Conservation (phyloP, 129 eudicot genomes). For the Lactuca saligna region DNA sequence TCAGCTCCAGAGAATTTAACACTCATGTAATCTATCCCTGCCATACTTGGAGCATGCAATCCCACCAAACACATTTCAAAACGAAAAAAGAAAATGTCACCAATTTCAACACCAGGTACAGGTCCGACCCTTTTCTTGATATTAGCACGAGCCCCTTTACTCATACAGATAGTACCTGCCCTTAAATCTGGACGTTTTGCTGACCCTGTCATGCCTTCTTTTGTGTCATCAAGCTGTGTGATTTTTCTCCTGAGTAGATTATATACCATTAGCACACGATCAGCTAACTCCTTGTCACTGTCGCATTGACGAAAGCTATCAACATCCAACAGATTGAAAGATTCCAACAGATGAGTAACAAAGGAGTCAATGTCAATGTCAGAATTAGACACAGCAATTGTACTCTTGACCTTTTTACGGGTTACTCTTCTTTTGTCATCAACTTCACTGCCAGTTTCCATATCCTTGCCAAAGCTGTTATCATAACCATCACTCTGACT, state of each 20-base stretch:
- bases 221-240: slow-evolving; percentile 54
- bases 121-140: slow-evolving; percentile 62
- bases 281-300: slow-evolving; percentile 57
- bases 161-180: slow-evolving; percentile 57
- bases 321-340: slow-evolving; percentile 40
- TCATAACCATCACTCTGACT: slow-evolving; percentile 42
- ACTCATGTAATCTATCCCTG: slow-evolving; percentile 89
- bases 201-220: slow-evolving; percentile 28
- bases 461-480: slow-evolving; percentile 32
- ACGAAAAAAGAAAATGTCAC: slow-evolving; percentile 90
- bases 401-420: slow-evolving; percentile 25
- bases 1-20: slow-evolving; percentile 58
- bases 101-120: slow-evolving; percentile 82
- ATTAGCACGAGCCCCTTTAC: slow-evolving; percentile 61
- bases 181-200: slow-evolving; percentile 59
- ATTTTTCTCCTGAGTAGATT: slow-evolving; percentile 63
- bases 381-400: slow-evolving; percentile 5
- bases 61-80: slow-evolving; percentile 84
- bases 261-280: slow-evolving; percentile 42
- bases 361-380: slow-evolving; percentile 40
- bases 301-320: slow-evolving; percentile 41
- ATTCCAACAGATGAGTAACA: slow-evolving; percentile 26
- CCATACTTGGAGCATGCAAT: slow-evolving; percentile 82
- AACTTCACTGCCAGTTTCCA: slow-evolving; percentile 33
- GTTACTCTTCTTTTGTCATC: slow-evolving; percentile 28